phyloP scores from a whole-genome alignment of 2,329 filamentous ascomycete genomes.

The Fusarium brevicatenulatum region DNA sequence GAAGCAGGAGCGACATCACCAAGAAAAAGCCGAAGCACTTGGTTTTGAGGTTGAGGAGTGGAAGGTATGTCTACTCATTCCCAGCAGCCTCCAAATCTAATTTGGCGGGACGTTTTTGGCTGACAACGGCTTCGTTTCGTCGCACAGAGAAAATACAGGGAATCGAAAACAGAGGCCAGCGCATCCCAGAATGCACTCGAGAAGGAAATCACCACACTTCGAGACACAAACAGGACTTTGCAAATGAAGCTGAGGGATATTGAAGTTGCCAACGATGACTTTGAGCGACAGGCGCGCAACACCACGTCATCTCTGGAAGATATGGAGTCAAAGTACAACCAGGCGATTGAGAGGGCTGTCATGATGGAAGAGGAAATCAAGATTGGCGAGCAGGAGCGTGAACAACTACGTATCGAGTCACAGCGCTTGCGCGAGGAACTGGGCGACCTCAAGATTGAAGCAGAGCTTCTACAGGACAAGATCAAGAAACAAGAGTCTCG shows the following conservation, averaged over 20 bases:
- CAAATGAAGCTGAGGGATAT: constrained; percentile 90
- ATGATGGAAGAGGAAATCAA: constrained; percentile 96
- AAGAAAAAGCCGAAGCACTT: constrained; percentile 86
- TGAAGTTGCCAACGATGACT: constrained; percentile 98
- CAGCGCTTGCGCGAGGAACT: constrained; percentile 92
- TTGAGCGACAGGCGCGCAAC: constrained; percentile 94
- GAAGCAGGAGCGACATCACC: constrained; percentile 85
- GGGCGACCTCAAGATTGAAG: constrained; percentile 92
- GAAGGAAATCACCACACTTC: constrained; percentile 93
- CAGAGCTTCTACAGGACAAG: constrained; percentile 94
- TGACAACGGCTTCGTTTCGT: constrained; percentile 26
- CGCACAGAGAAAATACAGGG: constrained; percentile 88
- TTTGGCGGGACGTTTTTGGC: constrained; percentile 1
- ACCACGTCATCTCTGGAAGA: constrained; percentile 96
- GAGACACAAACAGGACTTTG: constrained; percentile 83
- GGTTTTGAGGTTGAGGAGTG: constrained; percentile 96
- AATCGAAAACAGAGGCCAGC: constrained; percentile 89
- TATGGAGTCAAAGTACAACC: constrained; percentile 95
- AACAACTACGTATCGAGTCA: constrained; percentile 86
- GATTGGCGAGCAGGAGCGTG: constrained; percentile 89
- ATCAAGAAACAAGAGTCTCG: constrained; percentile 75
- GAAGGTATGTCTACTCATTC: constrained; percentile 74
- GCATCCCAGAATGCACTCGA: constrained; percentile 85
- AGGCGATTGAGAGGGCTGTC: constrained; percentile 89
- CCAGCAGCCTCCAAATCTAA: not conserved